These are phyloP conservation scores for Sporopachydermia quercuum DNA, from an alignment of 805 yeast genomes.

Conservation along the genomic window DNA sequence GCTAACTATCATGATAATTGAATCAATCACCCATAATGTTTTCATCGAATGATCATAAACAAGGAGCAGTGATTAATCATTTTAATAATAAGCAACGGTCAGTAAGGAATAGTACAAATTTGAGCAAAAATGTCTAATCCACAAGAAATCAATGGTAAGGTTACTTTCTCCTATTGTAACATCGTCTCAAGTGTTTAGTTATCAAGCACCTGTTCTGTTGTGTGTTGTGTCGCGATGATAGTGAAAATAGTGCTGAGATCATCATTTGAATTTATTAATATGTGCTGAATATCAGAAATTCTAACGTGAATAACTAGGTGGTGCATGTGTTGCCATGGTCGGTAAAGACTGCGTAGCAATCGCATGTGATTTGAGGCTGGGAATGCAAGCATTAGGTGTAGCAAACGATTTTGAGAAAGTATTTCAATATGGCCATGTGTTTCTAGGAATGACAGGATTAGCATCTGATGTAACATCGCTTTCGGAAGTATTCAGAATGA, in stretches of 20 bases:
- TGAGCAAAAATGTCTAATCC: constrained; percentile 21
- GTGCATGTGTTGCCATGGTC: constrained; percentile 95
- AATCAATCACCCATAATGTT: too few relatives aligned
- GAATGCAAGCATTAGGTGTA: constrained; percentile 85
- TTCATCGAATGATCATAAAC: too few relatives aligned
- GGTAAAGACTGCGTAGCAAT: constrained; percentile 98
- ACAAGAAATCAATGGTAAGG: constrained; percentile 19
- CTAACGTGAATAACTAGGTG: constrained; percentile 41
- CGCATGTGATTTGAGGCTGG: constrained; percentile 89
- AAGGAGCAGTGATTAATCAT: too few relatives aligned
- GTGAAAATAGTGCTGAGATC: too few relatives aligned
- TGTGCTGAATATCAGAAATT: background rate
- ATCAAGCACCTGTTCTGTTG: too few relatives aligned
- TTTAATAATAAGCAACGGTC: too few relatives aligned
- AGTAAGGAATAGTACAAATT: too few relatives aligned
- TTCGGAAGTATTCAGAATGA: constrained; percentile 64
- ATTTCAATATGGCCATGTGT: constrained; percentile 73
- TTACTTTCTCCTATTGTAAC: too few relatives aligned
- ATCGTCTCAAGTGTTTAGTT: too few relatives aligned
- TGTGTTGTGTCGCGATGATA: too few relatives aligned
- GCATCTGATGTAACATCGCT: constrained; percentile 90
- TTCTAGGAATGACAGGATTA: constrained; percentile 85
- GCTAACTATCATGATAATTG: too few relatives aligned
- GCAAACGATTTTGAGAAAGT: constrained; percentile 89
- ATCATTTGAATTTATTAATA: too few relatives aligned